Base-by-base conservation (phyloP, 1,284 basidiomycete genomes). In the Leccinum holopus region DNA sequence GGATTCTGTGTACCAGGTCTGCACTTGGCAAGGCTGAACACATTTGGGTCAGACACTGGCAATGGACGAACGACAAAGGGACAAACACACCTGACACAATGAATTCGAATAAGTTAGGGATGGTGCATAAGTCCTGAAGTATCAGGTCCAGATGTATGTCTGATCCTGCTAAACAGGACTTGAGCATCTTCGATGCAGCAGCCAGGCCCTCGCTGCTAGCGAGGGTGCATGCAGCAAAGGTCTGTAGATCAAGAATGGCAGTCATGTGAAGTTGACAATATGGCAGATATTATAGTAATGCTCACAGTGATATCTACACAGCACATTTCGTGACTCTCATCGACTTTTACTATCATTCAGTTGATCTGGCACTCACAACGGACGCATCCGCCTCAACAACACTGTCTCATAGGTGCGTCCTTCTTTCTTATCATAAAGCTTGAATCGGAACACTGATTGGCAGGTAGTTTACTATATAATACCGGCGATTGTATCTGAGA, bases 141-240 rank as follows among this genome's bases (percentile, higher is more conserved):
- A 74, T 67, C 68, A 72, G 70, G 62, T 63, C 70, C 70, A 72
- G 67, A 60, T 51, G 56, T 1, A 47, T 18, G 51, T 66, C 67
- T 66, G 70, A 63, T 35, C 61, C 72, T 64, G 61, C 64, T 69
- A 73, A 69, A 66, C 72, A 68, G 64, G 72, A 72, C 67, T 75
- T 65, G 62, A 72, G 64, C 28, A 28, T 61, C 35, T 37, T 60
- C 21, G 63, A 53, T 9, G 72, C 70, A 6, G 54, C 57, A 47
- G 55, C 32, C 28, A 69, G 63, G n/a, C 65, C 68, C 10, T 64
- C 60, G 51, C 63, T 63, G 55, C 60, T 30, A 57, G 65, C 62
- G 47, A 75, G 63, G 32, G 14, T 52, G 33, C 59, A 56, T 11
- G 60, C 60, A 65, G 65, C 30, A 41, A 72, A 66, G 54, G 54